These are phyloP conservation scores for Aspergillus carlsbadensis DNA, from an alignment of 495 filamentous ascomycete genomes.

Conservation along the genomic window DNA sequence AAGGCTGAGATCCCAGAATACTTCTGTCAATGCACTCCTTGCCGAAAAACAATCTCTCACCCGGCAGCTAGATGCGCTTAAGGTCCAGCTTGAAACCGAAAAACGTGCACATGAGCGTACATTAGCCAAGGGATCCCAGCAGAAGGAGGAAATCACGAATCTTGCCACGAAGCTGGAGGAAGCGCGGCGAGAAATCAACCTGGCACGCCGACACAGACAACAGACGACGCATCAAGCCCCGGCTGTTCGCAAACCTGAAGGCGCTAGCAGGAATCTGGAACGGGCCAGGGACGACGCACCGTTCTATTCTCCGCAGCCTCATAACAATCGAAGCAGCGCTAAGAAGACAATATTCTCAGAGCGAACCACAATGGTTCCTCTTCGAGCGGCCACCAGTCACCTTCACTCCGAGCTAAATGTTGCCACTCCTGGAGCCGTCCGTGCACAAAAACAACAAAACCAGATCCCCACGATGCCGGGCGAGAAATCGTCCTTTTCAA, in stretches of 20 bases:
- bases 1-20: slow-evolving; percentile 67
- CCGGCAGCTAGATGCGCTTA: slow-evolving; percentile 68
- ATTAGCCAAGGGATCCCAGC: slow-evolving; percentile 47
- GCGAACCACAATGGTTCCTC: slow-evolving; percentile 13
- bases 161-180: slow-evolving; percentile 41
- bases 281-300: slow-evolving; percentile 58
- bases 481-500: slow-evolving; percentile 88
- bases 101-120: slow-evolving; percentile 65
- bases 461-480: slow-evolving; percentile 58
- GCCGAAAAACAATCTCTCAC: slow-evolving; percentile 75
- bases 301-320: slow-evolving; percentile 44
- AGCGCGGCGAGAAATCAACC: slow-evolving; percentile 39
- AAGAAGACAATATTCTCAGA: slow-evolving; percentile 14
- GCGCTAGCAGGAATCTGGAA: slow-evolving; percentile 60
- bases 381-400: slow-evolving; percentile 44
- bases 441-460: slow-evolving; percentile 52
- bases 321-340: slow-evolving; percentile 19
- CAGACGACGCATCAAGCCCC: slow-evolving; percentile 15
- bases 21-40: slow-evolving; percentile 62
- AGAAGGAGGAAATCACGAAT: slow-evolving; percentile 45
- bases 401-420: slow-evolving; percentile 54
- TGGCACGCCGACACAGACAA: slow-evolving; percentile 33
- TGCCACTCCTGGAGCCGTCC: slow-evolving; percentile 66
- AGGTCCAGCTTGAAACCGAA: slow-evolving; percentile 78
- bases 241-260: slow-evolving; percentile 54